Base-by-base conservation (phyloP, 176 grass and related monocot genomes). In the Triticum dicoccoides region DNA sequence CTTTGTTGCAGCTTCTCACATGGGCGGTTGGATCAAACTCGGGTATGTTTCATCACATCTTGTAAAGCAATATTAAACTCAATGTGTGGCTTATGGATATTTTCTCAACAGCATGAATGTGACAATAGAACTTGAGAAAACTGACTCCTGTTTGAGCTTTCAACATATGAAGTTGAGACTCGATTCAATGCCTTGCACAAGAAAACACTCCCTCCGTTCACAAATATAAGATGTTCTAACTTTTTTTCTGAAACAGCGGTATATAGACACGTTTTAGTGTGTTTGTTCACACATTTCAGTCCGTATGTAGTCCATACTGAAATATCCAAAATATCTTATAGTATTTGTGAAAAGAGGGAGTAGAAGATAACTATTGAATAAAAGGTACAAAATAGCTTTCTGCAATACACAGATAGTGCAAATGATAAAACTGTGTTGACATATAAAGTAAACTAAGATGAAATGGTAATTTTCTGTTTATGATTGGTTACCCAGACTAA, bases 361-460 rank as follows among this genome's bases (percentile, higher is more conserved):
- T 11, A 52, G 35, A 72, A 6, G 34, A 87, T 76, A 68, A 38
- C 17, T 67, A 62, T 18, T 21, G 85, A 80, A 73, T 11, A 80
- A 67, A 64, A 32, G 52, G 39, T 4, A 34, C 5, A 37, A 66
- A 32, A 65, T n/a, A 34, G 6, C 44, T 59, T 49, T 59, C 68
- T 63, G 23, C 58, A 64, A 64, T 51, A 23, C 2, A 58, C 17
- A 25, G 1, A n/a, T 9, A 85, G 30, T 9, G 39, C n/a, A 91
- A 54, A 80, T 35, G 58, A 45, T 11, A 12, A 91, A 73, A 80
- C 8, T 52, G 4, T 65, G 23, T 44, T 32, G 8, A 78, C 23
- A 20, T 61, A 67, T 7, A 66, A 11, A 75, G 5, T 20, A 52
- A 25, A 3, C 5, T 54, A 23, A 29, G 20, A 41, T 76, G 21